Base-by-base conservation (phyloP, 2,329 filamentous ascomycete species). In the Botryotinia globosa region DNA sequence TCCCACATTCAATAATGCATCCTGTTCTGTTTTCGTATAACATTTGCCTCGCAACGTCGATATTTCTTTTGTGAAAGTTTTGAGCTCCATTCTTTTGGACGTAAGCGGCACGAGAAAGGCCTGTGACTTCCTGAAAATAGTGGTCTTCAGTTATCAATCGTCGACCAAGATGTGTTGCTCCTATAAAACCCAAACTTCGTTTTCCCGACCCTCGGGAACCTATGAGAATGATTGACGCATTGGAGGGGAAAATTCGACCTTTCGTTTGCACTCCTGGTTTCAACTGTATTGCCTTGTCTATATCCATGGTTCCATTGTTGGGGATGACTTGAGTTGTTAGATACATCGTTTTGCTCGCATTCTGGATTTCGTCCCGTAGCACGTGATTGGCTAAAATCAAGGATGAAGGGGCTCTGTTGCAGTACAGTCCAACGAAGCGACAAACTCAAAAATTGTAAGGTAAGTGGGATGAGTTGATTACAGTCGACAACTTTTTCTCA, bases 141-240 rank as follows among this genome's bases (percentile, higher is more conserved):
- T 86, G 85, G 75, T 94, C 91, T 48, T 90, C 86, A 74, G 94
- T 92, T 70, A 94, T 83, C 3, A 94, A 85, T 70, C 88, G 88
- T 58, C 90, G 85, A 70, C 89, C 88, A 80, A 92, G 89, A 66
- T 91, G 90, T 12, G 90, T 89, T 0, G 91, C 91, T 9, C 91
- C 90, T 74, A 94, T 93, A 65, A 94, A 87, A 22, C 90, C 92
- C 18, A 94, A 83, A 1, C 91, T 93, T 2, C 91, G 91, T 81
- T 94, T 94, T 25, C 92, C 92, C 8, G 90, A 89, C 18, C 92
- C 92, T 22, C 91, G 88, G 72, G 93, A 89, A 3, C 92, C 92
- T 34, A 92, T 87, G 29, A 94, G 84, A 10, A 94, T 87, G 72
- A 94, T 89, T 1, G 92, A 93, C 2, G 90, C 89, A 83, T 92